Evolutionary conservation across 2,329 filamentous ascomycete species (phyloP).

Genomic region (Esteya vermicola): DNA sequence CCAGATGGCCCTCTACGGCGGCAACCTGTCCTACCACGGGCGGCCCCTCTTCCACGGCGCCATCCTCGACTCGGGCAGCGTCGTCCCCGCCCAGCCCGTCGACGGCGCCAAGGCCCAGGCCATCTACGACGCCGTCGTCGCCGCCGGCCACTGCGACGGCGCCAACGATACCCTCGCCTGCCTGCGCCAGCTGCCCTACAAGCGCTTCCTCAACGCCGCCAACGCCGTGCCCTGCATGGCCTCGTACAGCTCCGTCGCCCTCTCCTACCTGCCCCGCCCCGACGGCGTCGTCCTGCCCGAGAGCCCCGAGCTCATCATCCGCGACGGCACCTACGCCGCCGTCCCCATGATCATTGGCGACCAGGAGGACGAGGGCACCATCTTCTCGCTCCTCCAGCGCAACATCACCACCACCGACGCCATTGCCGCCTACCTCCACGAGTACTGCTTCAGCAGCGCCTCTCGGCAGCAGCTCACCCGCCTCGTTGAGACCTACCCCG

Average conservation of each 20-base stretch:
- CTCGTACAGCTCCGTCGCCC: slow-evolving; percentile 48
- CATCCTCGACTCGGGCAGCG: slow-evolving; percentile 63
- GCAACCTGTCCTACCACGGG: slow-evolving; percentile 59
- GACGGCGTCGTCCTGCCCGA: slow-evolving; percentile 49
- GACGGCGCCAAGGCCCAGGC: slow-evolving; percentile 52
- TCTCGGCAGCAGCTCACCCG: slow-evolving; percentile 32
- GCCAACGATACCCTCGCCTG: slow-evolving; percentile 47
- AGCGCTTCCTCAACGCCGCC: slow-evolving; percentile 46
- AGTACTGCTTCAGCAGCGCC: slow-evolving; percentile 45
- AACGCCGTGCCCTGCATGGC: slow-evolving; percentile 58
- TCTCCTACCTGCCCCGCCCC: slow-evolving; percentile 62
- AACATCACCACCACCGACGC: slow-evolving; percentile 50
- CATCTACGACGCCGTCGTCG: slow-evolving; percentile 48
- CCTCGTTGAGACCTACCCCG: slow-evolving; percentile 49
- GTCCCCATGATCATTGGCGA: slow-evolving; percentile 49
- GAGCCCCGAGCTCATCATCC: slow-evolving; percentile 46
- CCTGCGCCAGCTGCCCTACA: slow-evolving; percentile 46
- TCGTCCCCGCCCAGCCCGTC: slow-evolving; percentile 47
- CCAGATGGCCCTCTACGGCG: slow-evolving; percentile 56
- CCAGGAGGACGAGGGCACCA: slow-evolving; percentile 67
- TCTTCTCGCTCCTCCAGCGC: slow-evolving; percentile 55
- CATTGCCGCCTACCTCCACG: slow-evolving; percentile 46
- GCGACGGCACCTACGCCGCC: slow-evolving; percentile 31
- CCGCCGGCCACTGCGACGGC: slow-evolving; percentile 44
- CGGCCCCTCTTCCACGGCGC: slow-evolving; percentile 59